These are phyloP conservation scores for Anisodus tanguticus DNA, from an alignment of 257 asterid species.

Conservation along the genomic window DNA sequence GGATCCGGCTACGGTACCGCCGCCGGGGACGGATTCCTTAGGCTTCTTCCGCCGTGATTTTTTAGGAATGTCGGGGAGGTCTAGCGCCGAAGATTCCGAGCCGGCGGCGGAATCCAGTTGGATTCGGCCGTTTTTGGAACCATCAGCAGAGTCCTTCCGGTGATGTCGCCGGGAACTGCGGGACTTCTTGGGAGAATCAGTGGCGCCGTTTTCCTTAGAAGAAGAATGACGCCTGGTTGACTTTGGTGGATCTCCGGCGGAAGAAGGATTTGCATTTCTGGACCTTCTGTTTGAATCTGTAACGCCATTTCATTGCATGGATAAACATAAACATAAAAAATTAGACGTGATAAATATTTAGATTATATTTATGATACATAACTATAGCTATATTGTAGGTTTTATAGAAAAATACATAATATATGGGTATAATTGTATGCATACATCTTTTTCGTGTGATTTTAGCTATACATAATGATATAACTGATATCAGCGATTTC, in stretches of 20 bases:
- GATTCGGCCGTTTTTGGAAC: slow-evolving; percentile 37
- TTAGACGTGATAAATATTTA: no score
- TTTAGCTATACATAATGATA: no score
- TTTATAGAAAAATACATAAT: no score
- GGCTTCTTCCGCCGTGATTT: slow-evolving; percentile 55
- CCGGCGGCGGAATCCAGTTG: slow-evolving; percentile 36
- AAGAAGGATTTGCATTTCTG: slow-evolving; percentile 39
- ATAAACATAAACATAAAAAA: background rate
- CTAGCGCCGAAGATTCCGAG: slow-evolving; percentile 41
- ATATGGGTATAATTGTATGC: no score
- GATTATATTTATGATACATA: no score
- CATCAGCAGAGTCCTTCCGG: slow-evolving; percentile 55
- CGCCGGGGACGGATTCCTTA: slow-evolving; percentile 39
- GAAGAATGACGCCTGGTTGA: slow-evolving; percentile 56
- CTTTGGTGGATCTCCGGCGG: slow-evolving; percentile 44
- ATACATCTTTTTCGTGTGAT: no score
- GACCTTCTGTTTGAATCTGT: slow-evolving; percentile 52
- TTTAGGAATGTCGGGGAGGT: slow-evolving; percentile 50
- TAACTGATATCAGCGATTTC: no score
- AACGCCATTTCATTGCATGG: background rate
- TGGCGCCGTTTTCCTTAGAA: slow-evolving; percentile 36
- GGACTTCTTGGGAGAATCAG: slow-evolving; percentile 49
- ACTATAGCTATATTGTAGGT: no score
- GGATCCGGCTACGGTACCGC: slow-evolving; percentile 30
- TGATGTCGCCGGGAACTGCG: slow-evolving; percentile 55